A percentile compares a stretch with the other conserved stretches of the same genome.
Conservation (phyloP, 176 grass and related monocot genomes). For the Metroxylon sagu region DNA sequence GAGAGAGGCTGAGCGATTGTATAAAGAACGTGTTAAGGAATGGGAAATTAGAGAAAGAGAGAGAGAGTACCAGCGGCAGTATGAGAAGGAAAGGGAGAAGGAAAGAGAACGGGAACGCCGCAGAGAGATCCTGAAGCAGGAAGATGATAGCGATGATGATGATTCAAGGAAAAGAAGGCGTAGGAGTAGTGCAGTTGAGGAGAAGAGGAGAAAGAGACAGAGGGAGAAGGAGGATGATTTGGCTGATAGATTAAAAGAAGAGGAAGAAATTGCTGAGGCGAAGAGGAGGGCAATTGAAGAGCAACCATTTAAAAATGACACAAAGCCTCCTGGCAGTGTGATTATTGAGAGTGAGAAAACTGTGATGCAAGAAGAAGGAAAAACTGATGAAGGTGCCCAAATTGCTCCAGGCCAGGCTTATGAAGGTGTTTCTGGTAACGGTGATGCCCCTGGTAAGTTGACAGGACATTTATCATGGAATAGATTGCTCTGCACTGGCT, state of each 20-base stretch:
- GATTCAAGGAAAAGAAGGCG: constrained; percentile 80
- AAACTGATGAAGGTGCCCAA: constrained; percentile 33
- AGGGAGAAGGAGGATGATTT: constrained; percentile 88
- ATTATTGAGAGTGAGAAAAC: constrained; percentile 21
- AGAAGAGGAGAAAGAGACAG: constrained; percentile 67
- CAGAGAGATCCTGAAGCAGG: constrained; percentile 79
- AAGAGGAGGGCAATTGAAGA: constrained; percentile 53
- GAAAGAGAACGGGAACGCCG: constrained; percentile 69
- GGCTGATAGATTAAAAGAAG: constrained; percentile 67
- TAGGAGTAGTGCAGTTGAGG: constrained; percentile 47
- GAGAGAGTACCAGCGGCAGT: constrained; percentile 69
- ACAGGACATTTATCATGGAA: not conserved
- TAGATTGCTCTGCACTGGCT: constrained; percentile 1
- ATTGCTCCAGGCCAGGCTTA: constrained; percentile 27
- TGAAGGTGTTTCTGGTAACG: constrained; percentile 26
- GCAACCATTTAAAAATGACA: constrained; percentile 47
- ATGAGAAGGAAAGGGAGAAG: constrained; percentile 73
- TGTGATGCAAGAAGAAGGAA: constrained; percentile 37
- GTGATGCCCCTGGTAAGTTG: constrained; percentile 33
- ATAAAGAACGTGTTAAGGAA: constrained; percentile 70
- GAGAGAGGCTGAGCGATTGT: constrained; percentile 64
- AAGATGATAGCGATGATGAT: constrained; percentile 89
- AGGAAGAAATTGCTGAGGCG: constrained; percentile 72
- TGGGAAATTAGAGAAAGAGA: constrained; percentile 96
- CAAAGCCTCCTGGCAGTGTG: constrained; percentile 2